A percentile compares a stretch with the other conserved stretches of the same genome.
Conservation (phyloP, 352 stramenopile genomes). For the Blastocystis sp. region DNA sequence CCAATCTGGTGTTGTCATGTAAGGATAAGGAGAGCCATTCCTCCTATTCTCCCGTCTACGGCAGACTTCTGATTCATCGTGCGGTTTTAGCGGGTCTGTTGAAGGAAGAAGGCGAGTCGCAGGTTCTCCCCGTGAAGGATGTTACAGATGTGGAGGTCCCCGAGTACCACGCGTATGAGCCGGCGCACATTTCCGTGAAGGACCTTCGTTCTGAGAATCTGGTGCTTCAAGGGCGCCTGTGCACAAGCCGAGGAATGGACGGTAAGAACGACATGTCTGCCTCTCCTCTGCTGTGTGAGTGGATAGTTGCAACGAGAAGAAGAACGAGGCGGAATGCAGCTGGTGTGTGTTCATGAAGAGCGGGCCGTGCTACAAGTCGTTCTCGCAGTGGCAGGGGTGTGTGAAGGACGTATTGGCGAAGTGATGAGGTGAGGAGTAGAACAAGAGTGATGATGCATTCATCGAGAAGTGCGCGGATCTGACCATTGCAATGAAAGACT, state of each 20-base stretch:
- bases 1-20: constrained; percentile 62
- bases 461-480: constrained; percentile 79
- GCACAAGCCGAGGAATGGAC: constrained; percentile 65
- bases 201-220: constrained; percentile 56
- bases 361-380: constrained; percentile 79
- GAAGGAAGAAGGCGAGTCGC: constrained; percentile 11
- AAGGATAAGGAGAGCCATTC: background rate
- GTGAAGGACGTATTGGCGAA: constrained; percentile 74
- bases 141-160: constrained; percentile 15
- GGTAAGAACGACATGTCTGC: constrained; percentile 56
- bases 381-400: constrained; percentile 81
- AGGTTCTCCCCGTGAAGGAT: constrained; percentile 14
- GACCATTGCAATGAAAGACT: constrained; percentile 81
- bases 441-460: constrained; percentile 75
- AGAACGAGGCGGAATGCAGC: constrained; percentile 80
- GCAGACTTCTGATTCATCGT: constrained; percentile 50
- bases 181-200: constrained; percentile 20
- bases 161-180: constrained; percentile 55
- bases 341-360: constrained; percentile 87
- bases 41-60: constrained; percentile 64
- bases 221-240: constrained; percentile 39
- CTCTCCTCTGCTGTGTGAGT: background rate
- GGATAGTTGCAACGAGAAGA: constrained; percentile 68
- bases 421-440: constrained; percentile 15
- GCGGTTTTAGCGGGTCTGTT: constrained; percentile 61